Percentiles rank a stretch among this genome's conserved stretches.
Evolutionary conservation across 176 grass and related monocot species (phyloP).

Genomic region (Oryza glaberrima): DNA sequence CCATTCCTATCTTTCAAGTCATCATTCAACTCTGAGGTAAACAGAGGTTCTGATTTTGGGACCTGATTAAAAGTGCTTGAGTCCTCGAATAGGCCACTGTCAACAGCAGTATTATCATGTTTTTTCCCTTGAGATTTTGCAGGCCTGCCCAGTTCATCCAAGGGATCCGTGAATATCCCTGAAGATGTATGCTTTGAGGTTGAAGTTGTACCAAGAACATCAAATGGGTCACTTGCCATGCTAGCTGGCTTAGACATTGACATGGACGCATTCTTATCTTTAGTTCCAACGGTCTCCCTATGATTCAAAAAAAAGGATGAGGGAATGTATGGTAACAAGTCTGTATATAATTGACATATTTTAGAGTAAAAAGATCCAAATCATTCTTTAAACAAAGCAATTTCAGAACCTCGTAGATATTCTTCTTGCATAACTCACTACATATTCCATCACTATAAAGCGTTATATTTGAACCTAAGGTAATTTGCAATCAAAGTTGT

Average conservation of each 20-base stretch:
- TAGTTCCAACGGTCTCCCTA: slow-evolving; percentile 58
- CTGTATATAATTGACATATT: neutral
- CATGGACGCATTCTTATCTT: slow-evolving; percentile 53
- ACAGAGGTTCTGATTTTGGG: slow-evolving; percentile 59
- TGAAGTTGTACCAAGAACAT: slow-evolving; percentile 71
- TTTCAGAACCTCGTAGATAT: neutral
- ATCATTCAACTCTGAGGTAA: slow-evolving; percentile 54
- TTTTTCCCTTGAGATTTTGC: slow-evolving; percentile 52
- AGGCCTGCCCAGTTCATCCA: slow-evolving; percentile 58
- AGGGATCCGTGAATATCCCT: slow-evolving; percentile 60
- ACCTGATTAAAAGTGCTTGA: slow-evolving; percentile 49
- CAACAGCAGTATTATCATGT: slow-evolving; percentile 34
- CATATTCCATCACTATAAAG: neutral
- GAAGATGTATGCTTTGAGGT: slow-evolving; percentile 58
- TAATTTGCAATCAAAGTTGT: slow-evolving; percentile 9
- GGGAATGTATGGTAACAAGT: neutral
- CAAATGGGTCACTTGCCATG: slow-evolving; percentile 70
- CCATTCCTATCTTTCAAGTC: slow-evolving; percentile 48
- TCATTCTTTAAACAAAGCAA: slow-evolving; percentile 3
- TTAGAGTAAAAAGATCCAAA: neutral
- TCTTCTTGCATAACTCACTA: slow-evolving; percentile 6
- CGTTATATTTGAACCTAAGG: neutral
- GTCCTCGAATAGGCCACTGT: slow-evolving; percentile 59
- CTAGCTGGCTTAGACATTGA: slow-evolving; percentile 58
- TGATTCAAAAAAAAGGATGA: slow-evolving; percentile 39